Conservation (phyloP, 2,329 filamentous ascomycete genomes). For the Ophiostoma novo-ulmi region DNA sequence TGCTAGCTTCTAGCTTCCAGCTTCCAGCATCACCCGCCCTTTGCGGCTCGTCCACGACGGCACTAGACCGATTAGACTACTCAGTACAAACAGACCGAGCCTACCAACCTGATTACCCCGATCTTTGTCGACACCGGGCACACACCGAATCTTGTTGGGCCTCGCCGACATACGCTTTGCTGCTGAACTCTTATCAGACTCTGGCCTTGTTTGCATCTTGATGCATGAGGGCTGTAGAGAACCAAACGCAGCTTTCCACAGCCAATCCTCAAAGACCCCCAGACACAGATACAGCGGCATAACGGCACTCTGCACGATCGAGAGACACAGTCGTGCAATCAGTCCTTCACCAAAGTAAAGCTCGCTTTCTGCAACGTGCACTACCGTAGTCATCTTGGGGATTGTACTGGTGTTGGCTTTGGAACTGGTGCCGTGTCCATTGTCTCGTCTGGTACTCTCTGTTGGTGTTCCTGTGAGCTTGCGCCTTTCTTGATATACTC, state of each 20-base stretch:
- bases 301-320: conserved; percentile 14
- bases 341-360: background rate
- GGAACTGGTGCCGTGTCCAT: background rate
- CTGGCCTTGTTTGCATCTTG: background rate
- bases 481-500: background rate
- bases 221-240: conserved; percentile 1
- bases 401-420: background rate
- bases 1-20: background rate
- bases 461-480: background rate
- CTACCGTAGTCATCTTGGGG: conserved; percentile 1
- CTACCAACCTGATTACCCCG: background rate
- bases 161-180: background rate
- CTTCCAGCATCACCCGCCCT: background rate
- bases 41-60: background rate
- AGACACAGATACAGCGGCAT: background rate
- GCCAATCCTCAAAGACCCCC: background rate
- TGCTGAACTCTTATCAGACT: background rate
- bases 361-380: conserved; percentile 23
- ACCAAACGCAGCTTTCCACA: background rate
- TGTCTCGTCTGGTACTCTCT: background rate
- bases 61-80: background rate
- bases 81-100: too few relatives aligned
- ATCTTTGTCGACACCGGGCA: background rate
- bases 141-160: background rate
- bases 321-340: conserved; percentile 20